These are phyloP conservation scores for Olyra latifolia DNA, from an alignment of 176 grass and related monocot genomes.

Conservation along the genomic window DNA sequence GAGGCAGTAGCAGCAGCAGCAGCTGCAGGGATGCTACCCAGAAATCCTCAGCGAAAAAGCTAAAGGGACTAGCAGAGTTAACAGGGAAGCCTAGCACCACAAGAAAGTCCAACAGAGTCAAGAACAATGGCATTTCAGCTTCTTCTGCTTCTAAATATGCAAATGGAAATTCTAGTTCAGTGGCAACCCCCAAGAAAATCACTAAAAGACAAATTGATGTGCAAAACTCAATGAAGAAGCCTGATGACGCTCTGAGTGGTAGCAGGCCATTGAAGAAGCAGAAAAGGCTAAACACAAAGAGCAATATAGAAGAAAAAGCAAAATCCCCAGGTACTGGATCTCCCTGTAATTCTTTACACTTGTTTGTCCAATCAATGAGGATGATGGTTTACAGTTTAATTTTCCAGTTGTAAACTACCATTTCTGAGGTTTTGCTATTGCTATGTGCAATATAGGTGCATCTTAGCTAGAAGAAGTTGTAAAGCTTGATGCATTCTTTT, in stretches of 20 bases:
- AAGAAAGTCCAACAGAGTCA: conserved; percentile 34
- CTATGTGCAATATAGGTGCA: not conserved
- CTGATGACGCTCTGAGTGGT: not conserved
- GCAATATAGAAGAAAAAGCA: conserved; percentile 10
- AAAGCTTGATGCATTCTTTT: conserved; percentile 1
- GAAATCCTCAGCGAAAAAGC: conserved; percentile 17
- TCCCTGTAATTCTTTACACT: conserved; percentile 5
- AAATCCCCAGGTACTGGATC: conserved; percentile 34
- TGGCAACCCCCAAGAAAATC: not conserved
- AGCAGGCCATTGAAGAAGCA: conserved; percentile 29
- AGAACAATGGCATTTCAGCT: not conserved
- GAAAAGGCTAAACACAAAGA: conserved; percentile 39
- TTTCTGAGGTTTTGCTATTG: conserved; percentile 7
- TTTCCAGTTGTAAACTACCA: conserved; percentile 5
- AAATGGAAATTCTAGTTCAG: conserved; percentile 9
- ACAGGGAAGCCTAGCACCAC: not conserved
- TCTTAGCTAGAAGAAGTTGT: not conserved
- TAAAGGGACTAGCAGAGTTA: conserved; percentile 13
- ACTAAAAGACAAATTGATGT: conserved; percentile 32
- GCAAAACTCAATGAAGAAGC: not conserved
- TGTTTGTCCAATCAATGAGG: not conserved
- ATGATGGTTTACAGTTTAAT: not conserved
- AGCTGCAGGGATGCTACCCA: conserved; percentile 1
- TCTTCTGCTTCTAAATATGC: conserved; percentile 26
- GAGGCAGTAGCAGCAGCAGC: not conserved